Percentiles rank a stretch among this genome's conserved stretches.
phyloP scores from a whole-genome alignment of 805 yeast genomes.

The Candida silvatica region DNA sequence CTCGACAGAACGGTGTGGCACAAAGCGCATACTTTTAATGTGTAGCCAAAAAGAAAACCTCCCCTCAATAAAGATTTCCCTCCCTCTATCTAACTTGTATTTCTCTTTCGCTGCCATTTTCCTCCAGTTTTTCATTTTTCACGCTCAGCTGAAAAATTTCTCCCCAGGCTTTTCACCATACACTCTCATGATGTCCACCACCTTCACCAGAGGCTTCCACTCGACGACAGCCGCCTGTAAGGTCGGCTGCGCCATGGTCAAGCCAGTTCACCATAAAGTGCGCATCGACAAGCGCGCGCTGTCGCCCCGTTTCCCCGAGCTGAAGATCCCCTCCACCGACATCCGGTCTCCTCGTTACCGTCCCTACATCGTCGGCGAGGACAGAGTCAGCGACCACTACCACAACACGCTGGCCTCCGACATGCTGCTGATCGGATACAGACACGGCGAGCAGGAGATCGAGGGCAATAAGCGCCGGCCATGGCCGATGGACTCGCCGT shows the following conservation, averaged over 20 bases:
- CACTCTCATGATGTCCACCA: constrained; percentile 5
- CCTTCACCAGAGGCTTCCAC: constrained; percentile 21
- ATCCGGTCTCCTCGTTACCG: constrained; percentile 70
- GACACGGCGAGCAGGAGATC: constrained; percentile 47
- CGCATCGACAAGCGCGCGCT: constrained; percentile 65
- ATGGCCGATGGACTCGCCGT: constrained; percentile 87
- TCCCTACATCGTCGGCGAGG: constrained; percentile 71
- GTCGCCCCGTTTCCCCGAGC: constrained; percentile 65
- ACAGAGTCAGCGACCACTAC: constrained; percentile 73
- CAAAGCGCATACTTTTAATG: constrained; percentile 26
- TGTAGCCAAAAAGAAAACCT: too few relatives aligned
- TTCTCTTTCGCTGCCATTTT: background rate
- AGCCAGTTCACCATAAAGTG: constrained; percentile 89
- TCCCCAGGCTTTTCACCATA: background rate
- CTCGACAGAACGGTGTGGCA: constrained; percentile 17
- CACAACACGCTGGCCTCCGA: constrained; percentile 68
- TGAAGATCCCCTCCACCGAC: constrained; percentile 62
- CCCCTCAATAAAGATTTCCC: too few relatives aligned
- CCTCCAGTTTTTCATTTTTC: background rate
- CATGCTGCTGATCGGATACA: constrained; percentile 66
- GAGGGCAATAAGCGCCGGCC: constrained; percentile 67
- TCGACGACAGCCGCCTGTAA: constrained; percentile 27
- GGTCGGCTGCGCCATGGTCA: constrained; percentile 63
- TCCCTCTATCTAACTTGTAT: background rate
- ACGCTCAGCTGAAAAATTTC: background rate